Conservation (phyloP, 345 rosid genomes). For the Gossypium rotundifolium region DNA sequence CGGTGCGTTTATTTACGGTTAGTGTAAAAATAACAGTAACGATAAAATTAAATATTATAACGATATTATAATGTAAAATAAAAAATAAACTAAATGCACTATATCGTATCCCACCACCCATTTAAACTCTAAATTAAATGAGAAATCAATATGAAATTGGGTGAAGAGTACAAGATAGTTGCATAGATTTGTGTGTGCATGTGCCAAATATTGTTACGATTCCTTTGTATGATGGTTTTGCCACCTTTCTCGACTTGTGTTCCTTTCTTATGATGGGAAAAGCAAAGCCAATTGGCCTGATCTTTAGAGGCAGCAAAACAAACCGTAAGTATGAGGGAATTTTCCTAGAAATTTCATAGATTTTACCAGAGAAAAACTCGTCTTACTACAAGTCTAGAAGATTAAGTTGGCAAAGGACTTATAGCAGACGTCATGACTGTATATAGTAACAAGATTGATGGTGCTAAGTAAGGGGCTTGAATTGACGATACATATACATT, state of each 20-base stretch:
- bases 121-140: neutral
- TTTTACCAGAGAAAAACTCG: neutral
- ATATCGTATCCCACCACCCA: fast-evolving
- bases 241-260: neutral
- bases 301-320: neutral
- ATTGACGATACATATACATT: too few relatives aligned
- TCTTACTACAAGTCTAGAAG: neutral
- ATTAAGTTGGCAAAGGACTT: neutral
- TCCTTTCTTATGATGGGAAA: neutral
- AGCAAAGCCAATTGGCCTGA: neutral
- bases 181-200: neutral
- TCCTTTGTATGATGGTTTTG: neutral
- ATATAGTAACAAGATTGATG: too few relatives aligned
- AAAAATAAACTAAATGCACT: fast-evolving
- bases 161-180: neutral
- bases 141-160: neutral
- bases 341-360: neutral
- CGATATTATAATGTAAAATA: neutral
- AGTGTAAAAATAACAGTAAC: too few relatives aligned
- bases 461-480: too few relatives aligned
- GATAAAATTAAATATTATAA: too few relatives aligned
- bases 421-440: too few relatives aligned
- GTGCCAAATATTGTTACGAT: neutral
- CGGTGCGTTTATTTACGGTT: too few relatives aligned
- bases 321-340: too few relatives aligned